Percentiles rank a stretch among this genome's conserved stretches.
phyloP scores from a whole-genome alignment of 2,329 filamentous ascomycete genomes.

The Nothophoma quercina region DNA sequence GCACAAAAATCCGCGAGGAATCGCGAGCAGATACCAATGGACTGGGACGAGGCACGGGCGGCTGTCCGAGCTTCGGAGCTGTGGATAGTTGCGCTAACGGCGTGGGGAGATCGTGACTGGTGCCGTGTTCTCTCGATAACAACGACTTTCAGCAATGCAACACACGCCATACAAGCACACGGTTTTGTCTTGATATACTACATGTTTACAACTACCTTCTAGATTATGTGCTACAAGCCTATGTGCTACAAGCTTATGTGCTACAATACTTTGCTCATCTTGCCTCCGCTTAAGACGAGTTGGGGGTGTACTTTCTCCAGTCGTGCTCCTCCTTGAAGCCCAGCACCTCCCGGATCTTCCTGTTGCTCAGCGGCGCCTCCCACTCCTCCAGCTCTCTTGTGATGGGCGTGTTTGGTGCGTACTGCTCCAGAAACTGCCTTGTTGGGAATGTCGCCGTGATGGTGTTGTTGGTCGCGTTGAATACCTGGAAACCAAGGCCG shows the following conservation, averaged over 20 bases:
- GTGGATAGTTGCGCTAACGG: background rate
- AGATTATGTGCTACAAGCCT: too few species aligned
- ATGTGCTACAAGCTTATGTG: too few species aligned
- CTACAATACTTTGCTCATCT: too few species aligned
- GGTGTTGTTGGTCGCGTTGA: conserved; percentile 70
- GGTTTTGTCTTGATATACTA: too few species aligned
- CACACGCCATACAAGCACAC: too few species aligned
- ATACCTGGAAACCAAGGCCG: conserved; percentile 68
- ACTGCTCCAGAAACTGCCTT: conserved; percentile 59
- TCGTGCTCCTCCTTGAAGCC: conserved; percentile 67
- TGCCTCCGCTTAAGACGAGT: conserved; percentile 48
- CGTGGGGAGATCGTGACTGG: background rate
- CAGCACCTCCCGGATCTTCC: conserved; percentile 65
- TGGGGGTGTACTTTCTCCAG: conserved; percentile 64
- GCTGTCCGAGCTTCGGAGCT: conserved; percentile 3
- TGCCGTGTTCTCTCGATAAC: background rate
- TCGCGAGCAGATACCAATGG: conserved; percentile 4
- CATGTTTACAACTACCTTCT: too few species aligned
- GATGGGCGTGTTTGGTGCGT: conserved; percentile 59
- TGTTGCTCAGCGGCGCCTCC: conserved; percentile 68
- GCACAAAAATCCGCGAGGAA: conserved; percentile 18
- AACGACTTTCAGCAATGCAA: too few species aligned
- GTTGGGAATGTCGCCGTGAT: conserved; percentile 65
- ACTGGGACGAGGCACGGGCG: too few species aligned
- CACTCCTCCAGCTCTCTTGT: conserved; percentile 64